Percentiles rank a stretch among this genome's conserved stretches.
Evolutionary conservation across 139 green algal species (phyloP).

Genomic region (Coelastrella sp.): DNA sequence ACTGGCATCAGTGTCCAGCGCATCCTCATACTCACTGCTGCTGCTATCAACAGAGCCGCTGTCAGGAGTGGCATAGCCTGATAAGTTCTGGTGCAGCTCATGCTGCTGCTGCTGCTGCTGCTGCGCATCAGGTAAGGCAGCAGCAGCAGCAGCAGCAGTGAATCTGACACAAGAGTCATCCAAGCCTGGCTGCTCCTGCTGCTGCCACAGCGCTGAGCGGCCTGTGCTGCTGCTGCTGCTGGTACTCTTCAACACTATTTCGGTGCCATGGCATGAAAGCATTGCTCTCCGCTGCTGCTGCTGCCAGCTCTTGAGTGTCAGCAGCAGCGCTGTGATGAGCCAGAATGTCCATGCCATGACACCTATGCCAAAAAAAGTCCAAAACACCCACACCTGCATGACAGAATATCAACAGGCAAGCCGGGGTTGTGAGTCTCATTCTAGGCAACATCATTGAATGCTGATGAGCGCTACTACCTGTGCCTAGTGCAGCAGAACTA

Average conservation of each 20-base stretch:
- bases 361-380: neutral
- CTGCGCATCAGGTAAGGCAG: neutral
- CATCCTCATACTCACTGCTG: too few species aligned
- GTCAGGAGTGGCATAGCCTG: neutral
- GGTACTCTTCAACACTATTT: neutral
- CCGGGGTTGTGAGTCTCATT: neutral
- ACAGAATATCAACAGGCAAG: neutral
- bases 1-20: too few species aligned
- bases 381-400: neutral
- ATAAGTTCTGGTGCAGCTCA: neutral
- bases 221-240: constrained; percentile 6
- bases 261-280: neutral
- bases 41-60: too few species aligned
- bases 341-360: neutral
- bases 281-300: neutral
- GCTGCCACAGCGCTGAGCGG: constrained; percentile 5
- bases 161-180: neutral
- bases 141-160: constrained; percentile 10
- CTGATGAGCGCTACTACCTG: too few species aligned
- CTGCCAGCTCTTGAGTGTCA: neutral
- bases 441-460: too few species aligned
- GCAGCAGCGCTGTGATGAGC: neutral
- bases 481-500: too few species aligned
- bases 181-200: neutral
- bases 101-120: neutral